Conservation (phyloP, 805 yeast genomes). For the Saccharomycopsis amapae region DNA sequence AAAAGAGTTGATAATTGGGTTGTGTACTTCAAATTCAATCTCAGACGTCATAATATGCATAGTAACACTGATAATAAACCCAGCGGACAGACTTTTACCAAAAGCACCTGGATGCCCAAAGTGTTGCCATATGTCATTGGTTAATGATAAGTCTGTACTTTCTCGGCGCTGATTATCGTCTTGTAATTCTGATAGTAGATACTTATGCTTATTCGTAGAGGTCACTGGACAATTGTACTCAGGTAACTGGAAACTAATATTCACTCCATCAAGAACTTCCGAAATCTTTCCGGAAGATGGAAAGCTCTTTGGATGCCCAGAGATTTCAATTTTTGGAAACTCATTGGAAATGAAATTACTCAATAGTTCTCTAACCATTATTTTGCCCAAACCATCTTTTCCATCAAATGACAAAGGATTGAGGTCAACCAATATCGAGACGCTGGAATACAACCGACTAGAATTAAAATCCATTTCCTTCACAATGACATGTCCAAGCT, state of each 20-base stretch:
- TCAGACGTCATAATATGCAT: slow-evolving; percentile 51
- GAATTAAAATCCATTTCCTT: slow-evolving; percentile 13
- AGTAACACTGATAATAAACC: slow-evolving; percentile 42
- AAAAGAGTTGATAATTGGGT: slow-evolving; percentile 46
- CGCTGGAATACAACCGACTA: slow-evolving; percentile 6
- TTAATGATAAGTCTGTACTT: no score
- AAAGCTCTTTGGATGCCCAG: slow-evolving; percentile 27
- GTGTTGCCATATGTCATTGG: no score
- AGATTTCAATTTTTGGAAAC: slow-evolving; percentile 28
- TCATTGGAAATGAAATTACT: slow-evolving; percentile 36
- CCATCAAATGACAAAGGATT: slow-evolving; percentile 2
- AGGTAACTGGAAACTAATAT: slow-evolving; percentile 29
- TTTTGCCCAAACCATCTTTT: slow-evolving; percentile 20
- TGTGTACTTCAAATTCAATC: slow-evolving; percentile 45
- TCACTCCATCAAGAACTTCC: slow-evolving; percentile 24
- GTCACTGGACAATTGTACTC: slow-evolving; percentile 20
- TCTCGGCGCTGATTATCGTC: no score
- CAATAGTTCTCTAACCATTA: slow-evolving; percentile 29
- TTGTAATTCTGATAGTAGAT: background rate
- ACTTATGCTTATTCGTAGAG: background rate
- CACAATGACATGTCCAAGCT: slow-evolving; percentile 12
- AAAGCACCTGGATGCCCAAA: background rate
- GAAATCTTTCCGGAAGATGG: slow-evolving; percentile 24
- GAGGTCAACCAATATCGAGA: slow-evolving; percentile 13
- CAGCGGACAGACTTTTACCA: slow-evolving; percentile 20